Percentiles rank a stretch among this genome's conserved stretches.
Conservation (phyloP, 2,329 filamentous ascomycete genomes). For the Cyphellophora attinorum region DNA sequence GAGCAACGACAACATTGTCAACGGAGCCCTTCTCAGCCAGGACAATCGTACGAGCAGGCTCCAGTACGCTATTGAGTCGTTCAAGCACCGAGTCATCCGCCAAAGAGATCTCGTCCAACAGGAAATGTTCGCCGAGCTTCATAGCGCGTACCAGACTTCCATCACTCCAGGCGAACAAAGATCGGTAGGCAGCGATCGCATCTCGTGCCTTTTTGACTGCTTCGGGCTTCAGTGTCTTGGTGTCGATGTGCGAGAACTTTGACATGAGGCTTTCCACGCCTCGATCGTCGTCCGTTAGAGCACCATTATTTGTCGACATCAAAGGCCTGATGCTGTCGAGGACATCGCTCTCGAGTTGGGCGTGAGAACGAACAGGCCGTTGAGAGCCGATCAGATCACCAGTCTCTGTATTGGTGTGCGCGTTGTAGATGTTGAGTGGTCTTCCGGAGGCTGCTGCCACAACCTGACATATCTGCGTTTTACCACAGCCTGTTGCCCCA, state of each 20-base stretch:
- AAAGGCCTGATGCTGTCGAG: conserved; percentile 47
- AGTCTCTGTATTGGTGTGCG: conserved; percentile 96
- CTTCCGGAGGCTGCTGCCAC: conserved; percentile 71
- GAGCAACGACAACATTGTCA: conserved; percentile 68
- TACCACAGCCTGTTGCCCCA: conserved; percentile 94
- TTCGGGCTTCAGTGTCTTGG: conserved; percentile 33
- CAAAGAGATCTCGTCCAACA: conserved; percentile 94
- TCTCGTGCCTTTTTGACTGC: conserved; percentile 34
- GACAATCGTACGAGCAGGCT: conserved; percentile 74
- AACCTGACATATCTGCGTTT: conserved; percentile 92
- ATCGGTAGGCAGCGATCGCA: conserved; percentile 58
- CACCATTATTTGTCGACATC: conserved; percentile 10
- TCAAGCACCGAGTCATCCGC: conserved; percentile 97
- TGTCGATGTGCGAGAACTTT: conserved; percentile 12
- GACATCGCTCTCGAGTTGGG: conserved; percentile 59
- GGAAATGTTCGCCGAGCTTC: conserved; percentile 79
- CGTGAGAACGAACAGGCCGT: conserved; percentile 77
- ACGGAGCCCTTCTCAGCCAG: conserved; percentile 88
- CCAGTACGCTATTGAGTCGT: conserved; percentile 89
- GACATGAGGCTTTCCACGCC: too few relatives aligned
- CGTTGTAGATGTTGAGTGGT: conserved; percentile 81
- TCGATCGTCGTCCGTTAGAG: conserved; percentile 22
- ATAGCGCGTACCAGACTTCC: conserved; percentile 90
- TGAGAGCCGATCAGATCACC: conserved; percentile 95
- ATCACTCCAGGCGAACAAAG: conserved; percentile 93